phyloP scores from a whole-genome alignment of 2,329 filamentous ascomycete genomes.

The Simplicillium aogashimaense region DNA sequence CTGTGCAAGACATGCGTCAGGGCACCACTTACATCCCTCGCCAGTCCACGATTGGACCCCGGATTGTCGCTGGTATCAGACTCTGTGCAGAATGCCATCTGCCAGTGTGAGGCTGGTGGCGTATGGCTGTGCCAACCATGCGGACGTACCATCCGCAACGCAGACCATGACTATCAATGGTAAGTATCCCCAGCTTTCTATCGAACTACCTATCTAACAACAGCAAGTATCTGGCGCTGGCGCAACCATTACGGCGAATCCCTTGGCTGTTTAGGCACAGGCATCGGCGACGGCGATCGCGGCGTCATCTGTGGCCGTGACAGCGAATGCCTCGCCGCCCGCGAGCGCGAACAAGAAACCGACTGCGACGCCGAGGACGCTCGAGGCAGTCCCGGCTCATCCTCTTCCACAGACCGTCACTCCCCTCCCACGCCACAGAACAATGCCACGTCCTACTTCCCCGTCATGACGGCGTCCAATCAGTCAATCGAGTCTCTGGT shows the following conservation, averaged over 20 bases:
- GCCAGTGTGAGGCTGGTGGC: slow-evolving; percentile 40
- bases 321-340: slow-evolving; percentile 62
- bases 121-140: slow-evolving; percentile 86
- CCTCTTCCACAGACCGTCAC: neutral
- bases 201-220: neutral
- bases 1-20: slow-evolving; percentile 68
- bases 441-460: slow-evolving; percentile 2
- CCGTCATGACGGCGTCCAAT: slow-evolving; percentile 6
- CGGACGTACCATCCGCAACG: slow-evolving; percentile 56
- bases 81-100: slow-evolving; percentile 45
- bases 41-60: slow-evolving; percentile 32
- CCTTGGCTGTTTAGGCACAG: slow-evolving; percentile 71
- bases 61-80: slow-evolving; percentile 38
- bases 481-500: slow-evolving; percentile 8
- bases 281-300: slow-evolving; percentile 79
- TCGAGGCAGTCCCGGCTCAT: slow-evolving; percentile 26
- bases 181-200: slow-evolving; percentile 14
- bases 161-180: slow-evolving; percentile 50
- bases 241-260: slow-evolving; percentile 75
- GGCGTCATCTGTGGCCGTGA: slow-evolving; percentile 84
- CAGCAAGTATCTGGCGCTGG: slow-evolving; percentile 71
- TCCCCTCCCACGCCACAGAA: neutral
- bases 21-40: slow-evolving; percentile 53
- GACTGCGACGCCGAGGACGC: slow-evolving; percentile 77
- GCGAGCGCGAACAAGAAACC: slow-evolving; percentile 71